Percentiles rank a stretch among this genome's conserved stretches.
phyloP scores from a whole-genome alignment of 805 yeast species.

The Ogataea chonburiensis region DNA sequence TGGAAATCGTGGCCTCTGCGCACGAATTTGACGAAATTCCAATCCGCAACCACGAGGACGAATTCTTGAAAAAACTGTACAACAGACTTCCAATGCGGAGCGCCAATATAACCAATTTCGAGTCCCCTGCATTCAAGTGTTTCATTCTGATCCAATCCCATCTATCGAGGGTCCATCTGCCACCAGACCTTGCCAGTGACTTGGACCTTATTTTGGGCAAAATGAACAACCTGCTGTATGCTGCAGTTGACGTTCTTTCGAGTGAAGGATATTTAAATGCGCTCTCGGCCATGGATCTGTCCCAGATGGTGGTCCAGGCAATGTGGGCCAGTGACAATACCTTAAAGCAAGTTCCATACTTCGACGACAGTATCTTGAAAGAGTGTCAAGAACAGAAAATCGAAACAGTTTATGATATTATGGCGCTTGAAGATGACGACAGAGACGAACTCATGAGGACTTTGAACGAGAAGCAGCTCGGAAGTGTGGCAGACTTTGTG shows the following conservation, averaged over 20 bases:
- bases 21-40: conserved; percentile 68
- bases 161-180: conserved; percentile 61
- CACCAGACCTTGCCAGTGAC: conserved; percentile 62
- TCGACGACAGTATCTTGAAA: conserved; percentile 47
- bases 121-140: conserved; percentile 64
- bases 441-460: conserved; percentile 61
- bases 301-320: conserved; percentile 87
- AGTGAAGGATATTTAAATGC: conserved; percentile 81
- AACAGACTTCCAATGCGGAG: conserved; percentile 63
- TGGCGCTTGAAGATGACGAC: conserved; percentile 63
- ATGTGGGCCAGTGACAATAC: conserved; percentile 80
- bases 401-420: conserved; percentile 75
- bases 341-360: conserved; percentile 76
- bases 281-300: conserved; percentile 77
- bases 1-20: conserved; percentile 67
- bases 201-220: conserved; percentile 49
- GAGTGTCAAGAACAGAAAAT: conserved; percentile 57
- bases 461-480: conserved; percentile 46
- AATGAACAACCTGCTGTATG: conserved; percentile 53
- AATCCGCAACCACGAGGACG: conserved; percentile 59
- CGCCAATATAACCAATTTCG: conserved; percentile 31
- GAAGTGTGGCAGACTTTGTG: conserved; percentile 79
- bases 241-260: conserved; percentile 72
- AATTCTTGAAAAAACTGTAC: conserved; percentile 48
- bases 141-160: conserved; percentile 80